Evolutionary conservation across 2,329 filamentous ascomycete species (phyloP), one percentile per base, ranked within the genome.

Genomic region (Cercospora zeae-maydis): DNA sequence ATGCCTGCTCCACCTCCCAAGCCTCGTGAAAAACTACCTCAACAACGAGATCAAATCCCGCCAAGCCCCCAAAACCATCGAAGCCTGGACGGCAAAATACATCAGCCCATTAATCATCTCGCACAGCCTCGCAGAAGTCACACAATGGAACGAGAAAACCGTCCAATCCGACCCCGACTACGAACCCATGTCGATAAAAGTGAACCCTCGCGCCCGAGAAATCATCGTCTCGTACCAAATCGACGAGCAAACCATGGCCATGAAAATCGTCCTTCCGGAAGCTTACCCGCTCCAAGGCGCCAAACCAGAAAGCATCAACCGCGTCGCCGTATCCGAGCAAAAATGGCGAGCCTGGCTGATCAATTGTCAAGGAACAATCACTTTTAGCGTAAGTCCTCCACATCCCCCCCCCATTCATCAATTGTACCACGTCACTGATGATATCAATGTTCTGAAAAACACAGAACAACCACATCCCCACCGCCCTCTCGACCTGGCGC

Each of bases 331-430:
- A 27, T 89, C 88, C 63, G 93, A 98, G 73, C 88, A 88, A 76
- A 96, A 95, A 74, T 99, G 95, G 93, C 88, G 92, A 76, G 89
- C 84, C 65, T 97, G 93, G 93, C 83, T 97, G 65, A 84, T 91
- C 72, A 92, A 88, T 7, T 93, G 91, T 3, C 91, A 97, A 70
- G 93, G 92, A 4, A 92, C 95, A 49, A 97, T 99, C 71, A 93
- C 91, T 45, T 96, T 98, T 73, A 91, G 91, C 66, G 83, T 86
- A 78, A 72, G 81, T 27, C 45, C 47, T 10, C 9, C 6, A 33
- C 19, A 7, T 1, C 10, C 7, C 5, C 3, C 16, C 16, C 9
- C 9, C 16, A 8, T n/a, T 9, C 16, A 21, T n/a, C 19, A 21
- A 42, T 31, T 31, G 4, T 24, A 19, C 3, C 19, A n/a, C 11